Percentiles rank a stretch among this genome's conserved stretches.
Evolutionary conservation across 2,329 filamentous ascomycete species (phyloP).

Genomic region (Alternaria sp.): DNA sequence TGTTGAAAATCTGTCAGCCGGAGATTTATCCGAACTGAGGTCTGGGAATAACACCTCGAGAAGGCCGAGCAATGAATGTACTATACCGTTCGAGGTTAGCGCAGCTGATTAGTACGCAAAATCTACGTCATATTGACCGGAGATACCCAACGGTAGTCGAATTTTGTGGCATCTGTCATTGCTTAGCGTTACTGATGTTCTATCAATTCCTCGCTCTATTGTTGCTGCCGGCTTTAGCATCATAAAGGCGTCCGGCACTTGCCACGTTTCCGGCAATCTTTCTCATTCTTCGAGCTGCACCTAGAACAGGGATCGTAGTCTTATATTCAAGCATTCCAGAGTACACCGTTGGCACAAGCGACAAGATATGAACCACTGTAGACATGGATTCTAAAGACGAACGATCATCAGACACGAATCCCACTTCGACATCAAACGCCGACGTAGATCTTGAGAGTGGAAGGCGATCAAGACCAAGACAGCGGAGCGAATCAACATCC

Average conservation of each 20-base stretch:
- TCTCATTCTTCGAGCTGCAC: neutral
- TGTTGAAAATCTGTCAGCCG: neutral
- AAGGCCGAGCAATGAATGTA: neutral
- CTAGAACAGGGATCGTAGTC: neutral
- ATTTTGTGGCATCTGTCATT: neutral
- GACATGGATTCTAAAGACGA: neutral
- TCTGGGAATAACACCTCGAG: conserved; percentile 1
- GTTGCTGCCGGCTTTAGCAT: neutral
- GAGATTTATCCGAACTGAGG: neutral
- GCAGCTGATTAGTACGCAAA: neutral
- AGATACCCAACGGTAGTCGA: neutral
- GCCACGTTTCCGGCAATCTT: neutral
- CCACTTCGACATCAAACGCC: neutral
- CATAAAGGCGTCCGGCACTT: neutral
- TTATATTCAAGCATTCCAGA: neutral
- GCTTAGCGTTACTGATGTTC: neutral
- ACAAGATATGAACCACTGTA: neutral
- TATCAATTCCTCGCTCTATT: no score
- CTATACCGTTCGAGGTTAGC: conserved; percentile 1
- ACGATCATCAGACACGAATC: neutral
- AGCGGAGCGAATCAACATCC: conserved; percentile 12
- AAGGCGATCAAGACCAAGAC: conserved; percentile 16
- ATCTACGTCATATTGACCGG: conserved; percentile 8
- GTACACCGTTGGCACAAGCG: neutral
- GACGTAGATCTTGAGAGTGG: conserved; percentile 16